Percentiles rank a stretch among this genome's conserved stretches.
These are phyloP conservation scores for Mortierella antarctica DNA, from an alignment of 192 early-diverging fungal species.

Conservation along the genomic window DNA sequence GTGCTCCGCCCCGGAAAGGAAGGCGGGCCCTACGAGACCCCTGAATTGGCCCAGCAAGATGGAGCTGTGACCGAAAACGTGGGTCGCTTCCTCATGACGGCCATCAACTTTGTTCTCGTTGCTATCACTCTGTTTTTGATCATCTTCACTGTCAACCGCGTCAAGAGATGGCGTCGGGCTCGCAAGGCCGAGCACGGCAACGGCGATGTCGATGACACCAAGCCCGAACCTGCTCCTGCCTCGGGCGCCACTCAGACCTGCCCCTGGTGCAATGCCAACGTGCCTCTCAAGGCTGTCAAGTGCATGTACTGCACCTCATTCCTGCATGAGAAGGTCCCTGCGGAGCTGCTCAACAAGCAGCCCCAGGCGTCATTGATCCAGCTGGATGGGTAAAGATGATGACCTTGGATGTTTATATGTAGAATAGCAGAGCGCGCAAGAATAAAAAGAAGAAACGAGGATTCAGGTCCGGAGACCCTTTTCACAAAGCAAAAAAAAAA, in stretches of 20 bases:
- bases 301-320: constrained; percentile 57
- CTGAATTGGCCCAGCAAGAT: constrained; percentile 46
- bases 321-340: constrained; percentile 56
- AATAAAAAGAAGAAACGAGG: background rate
- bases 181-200: constrained; percentile 15
- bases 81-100: constrained; percentile 51
- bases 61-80: constrained; percentile 58
- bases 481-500: no score
- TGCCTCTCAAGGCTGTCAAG: constrained; percentile 54
- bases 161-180: constrained; percentile 11
- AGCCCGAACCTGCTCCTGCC: constrained; percentile 40
- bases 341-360: constrained; percentile 27
- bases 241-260: constrained; percentile 39
- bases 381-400: constrained; percentile 35
- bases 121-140: constrained; percentile 50
- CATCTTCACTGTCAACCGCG: constrained; percentile 11
- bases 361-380: constrained; percentile 41
- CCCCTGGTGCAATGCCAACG: constrained; percentile 52
- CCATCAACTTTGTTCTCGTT: constrained; percentile 49
- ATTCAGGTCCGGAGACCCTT: background rate
- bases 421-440: background rate
- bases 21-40: constrained; percentile 19
- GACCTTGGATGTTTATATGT: background rate
- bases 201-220: constrained; percentile 25
- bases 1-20: constrained; percentile 31